phyloP scores from a whole-genome alignment of 140 eudicot species.

The Oenanthe javanica region DNA sequence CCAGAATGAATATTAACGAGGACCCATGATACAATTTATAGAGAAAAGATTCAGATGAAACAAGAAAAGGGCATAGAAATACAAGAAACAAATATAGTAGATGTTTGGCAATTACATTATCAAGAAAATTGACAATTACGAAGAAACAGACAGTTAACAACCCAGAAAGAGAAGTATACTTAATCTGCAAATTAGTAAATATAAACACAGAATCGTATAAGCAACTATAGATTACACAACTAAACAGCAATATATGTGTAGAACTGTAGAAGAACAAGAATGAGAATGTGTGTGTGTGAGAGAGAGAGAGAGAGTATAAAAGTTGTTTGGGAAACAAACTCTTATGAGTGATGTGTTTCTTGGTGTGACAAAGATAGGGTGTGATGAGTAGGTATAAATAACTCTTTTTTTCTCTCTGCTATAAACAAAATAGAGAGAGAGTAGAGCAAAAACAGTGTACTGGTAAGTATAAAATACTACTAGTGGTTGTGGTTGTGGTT shows the following conservation, averaged over 20 bases:
- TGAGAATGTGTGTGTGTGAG: background rate
- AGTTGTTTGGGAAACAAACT: slow-evolving; percentile 8
- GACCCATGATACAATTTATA: slow-evolving; percentile 31
- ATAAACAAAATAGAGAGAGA: slow-evolving; percentile 10
- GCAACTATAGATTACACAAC: background rate
- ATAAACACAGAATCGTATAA: slow-evolving; percentile 9
- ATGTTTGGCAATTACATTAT: slow-evolving; percentile 39
- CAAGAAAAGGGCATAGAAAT: too few relatives aligned
- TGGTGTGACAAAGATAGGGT: slow-evolving; percentile 50
- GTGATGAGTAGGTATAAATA: slow-evolving; percentile 42
- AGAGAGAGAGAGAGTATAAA: slow-evolving; percentile 9
- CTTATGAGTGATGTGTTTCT: slow-evolving; percentile 13
- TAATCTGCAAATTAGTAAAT: slow-evolving; percentile 12
- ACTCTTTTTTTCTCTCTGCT: slow-evolving; percentile 9
- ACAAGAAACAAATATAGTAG: slow-evolving; percentile 10
- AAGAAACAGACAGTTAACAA: slow-evolving; percentile 24
- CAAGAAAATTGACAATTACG: slow-evolving; percentile 11
- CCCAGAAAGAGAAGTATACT: background rate
- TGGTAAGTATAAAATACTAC: slow-evolving; percentile 8
- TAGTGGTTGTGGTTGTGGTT: background rate
- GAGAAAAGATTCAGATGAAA: slow-evolving; percentile 16
- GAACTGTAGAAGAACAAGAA: slow-evolving; percentile 21
- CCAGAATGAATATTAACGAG: slow-evolving; percentile 32
- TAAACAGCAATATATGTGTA: background rate
- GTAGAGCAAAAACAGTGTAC: background rate